Evolutionary conservation across 768 basidiomycete genomes (phyloP), one percentile per base, ranked within the genome.

Genomic region (Macrolepiota dolichaula): DNA sequence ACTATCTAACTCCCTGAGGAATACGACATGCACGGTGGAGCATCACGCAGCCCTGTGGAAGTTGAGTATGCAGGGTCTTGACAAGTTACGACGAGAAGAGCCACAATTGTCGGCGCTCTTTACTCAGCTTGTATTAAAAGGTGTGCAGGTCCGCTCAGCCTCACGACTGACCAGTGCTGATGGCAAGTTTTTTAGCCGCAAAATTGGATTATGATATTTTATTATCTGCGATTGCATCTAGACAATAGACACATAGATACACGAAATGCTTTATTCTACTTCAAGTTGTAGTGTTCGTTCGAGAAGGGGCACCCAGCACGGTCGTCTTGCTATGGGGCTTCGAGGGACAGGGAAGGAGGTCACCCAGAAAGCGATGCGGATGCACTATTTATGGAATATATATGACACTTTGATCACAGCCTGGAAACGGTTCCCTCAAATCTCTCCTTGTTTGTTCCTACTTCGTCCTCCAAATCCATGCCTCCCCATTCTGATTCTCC

Each of bases 1-100:
- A 38, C 76, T 99, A 12, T 87, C 94, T 9, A 86, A 85, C 22
- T 79, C 88, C 19, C 80, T 85, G 17, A 80, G 96, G 51, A 98
- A 97, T 69, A 90, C 95, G 25, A 92, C 89, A 3, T 92, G 92
- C 37, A 77, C 88, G 0, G 92, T 90, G 2, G 96, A 98, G 72
- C 79, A 73, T 51, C 62, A 86, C 7, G 87, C 85, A 6, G 83
- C 88, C 13, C 65, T 98, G 54, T 99, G 96, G 96, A 88, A 82
- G 73, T 73, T 98, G 49, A 85, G 84, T 62, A 75, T 70, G 2
- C 79, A 80, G 55, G 81, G 78, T 51, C 73, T 97, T 68, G 77
- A 78, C 40, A 68, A 73, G 64, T 69, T 99, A 65, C 89, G 94
- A 70, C 71, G 69, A 35, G 91, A 92, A 51, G 74, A 86, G 55